Evolutionary conservation across 805 yeast genomes (phyloP), one percentile per base, ranked within the genome.

Genomic region (Candida montana): DNA sequence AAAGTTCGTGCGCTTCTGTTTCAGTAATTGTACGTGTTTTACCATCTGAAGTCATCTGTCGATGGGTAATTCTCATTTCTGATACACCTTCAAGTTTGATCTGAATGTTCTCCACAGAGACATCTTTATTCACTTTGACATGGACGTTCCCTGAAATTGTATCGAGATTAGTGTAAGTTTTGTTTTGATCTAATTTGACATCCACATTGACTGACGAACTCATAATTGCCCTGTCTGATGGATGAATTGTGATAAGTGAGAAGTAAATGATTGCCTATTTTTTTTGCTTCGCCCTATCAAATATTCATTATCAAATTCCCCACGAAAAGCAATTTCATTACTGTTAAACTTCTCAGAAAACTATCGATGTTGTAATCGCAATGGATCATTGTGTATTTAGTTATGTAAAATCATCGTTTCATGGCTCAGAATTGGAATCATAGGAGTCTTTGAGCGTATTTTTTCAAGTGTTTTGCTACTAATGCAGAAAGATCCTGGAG

Each of bases 81-180:
- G 77, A 57, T 1, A 71, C 55, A 1, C 81, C 83, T 49, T 74
- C 74, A 13, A 76, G 58, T 49, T 76, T 75, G 33, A 75, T 79
- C 45, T 70, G 74, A 30, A 77, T 69, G 46, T 64, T 64, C 31
- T 67, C 67, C 29, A 77, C 57, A 2, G 72, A 52, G n/a, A 72
- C 59, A 10, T 75, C 65, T 3, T 32, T 42, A 20, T 24, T 10
- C 13, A 52, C 52, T 10, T 33, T 28, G 12, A 54, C 41, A 10
- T 21, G 9, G 16, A 52, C 45, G n/a, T 40, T 35, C 2, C 58
- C 58, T 1, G 39, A 27, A 18, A 54, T 37, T 11, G 23, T 37
- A n/a, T 52, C 54, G n/a, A 46, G 44, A 8, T 41, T 37, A 2
- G 50, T 44, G 41, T 31, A 52, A 28, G 40, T 4, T 10, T 31